Percentiles rank a stretch among this genome's conserved stretches.
Conservation (phyloP, 75 land plant genomes). For the Isoetes taiwanensis region DNA sequence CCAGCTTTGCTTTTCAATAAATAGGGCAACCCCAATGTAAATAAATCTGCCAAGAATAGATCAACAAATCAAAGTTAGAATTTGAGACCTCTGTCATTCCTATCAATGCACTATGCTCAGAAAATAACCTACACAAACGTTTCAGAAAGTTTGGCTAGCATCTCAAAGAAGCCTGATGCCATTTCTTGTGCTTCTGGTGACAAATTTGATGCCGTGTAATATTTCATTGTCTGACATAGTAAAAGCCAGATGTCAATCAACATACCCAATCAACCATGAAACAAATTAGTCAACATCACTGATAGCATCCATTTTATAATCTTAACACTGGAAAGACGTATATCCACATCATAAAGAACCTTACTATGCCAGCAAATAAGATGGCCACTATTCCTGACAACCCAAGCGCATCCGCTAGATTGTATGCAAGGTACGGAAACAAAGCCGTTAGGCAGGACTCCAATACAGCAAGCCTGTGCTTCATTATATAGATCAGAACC, state of each 20-base stretch:
- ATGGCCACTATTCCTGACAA: slow-evolving; percentile 30
- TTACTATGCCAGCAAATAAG: slow-evolving; percentile 31
- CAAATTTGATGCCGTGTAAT: slow-evolving; percentile 25
- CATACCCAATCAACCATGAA: not conserved
- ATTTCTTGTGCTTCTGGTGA: slow-evolving; percentile 21
- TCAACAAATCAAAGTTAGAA: not conserved
- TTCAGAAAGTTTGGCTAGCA: slow-evolving; percentile 29
- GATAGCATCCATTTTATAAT: not conserved
- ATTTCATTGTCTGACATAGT: slow-evolving; percentile 21
- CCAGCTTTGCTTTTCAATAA: slow-evolving; percentile 30
- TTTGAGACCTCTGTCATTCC: not conserved
- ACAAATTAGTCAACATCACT: not conserved
- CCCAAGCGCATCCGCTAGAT: slow-evolving; percentile 26
- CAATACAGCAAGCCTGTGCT: slow-evolving; percentile 17
- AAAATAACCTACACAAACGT: slow-evolving; percentile 23
- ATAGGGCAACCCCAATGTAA: slow-evolving; percentile 23
- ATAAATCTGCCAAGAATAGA: slow-evolving; percentile 13
- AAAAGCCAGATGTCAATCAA: not conserved
- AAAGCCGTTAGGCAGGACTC: slow-evolving; percentile 23
- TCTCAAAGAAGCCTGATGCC: slow-evolving; percentile 22
- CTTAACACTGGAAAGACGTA: not conserved
- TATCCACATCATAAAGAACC: not conserved
- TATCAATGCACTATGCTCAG: not conserved
- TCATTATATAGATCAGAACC: not conserved
- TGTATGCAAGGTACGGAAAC: slow-evolving; percentile 29